Percentiles rank a stretch among this genome's conserved stretches.
Evolutionary conservation across 2,329 filamentous ascomycete genomes (phyloP).

Genomic region (Thelonectria blattea): DNA sequence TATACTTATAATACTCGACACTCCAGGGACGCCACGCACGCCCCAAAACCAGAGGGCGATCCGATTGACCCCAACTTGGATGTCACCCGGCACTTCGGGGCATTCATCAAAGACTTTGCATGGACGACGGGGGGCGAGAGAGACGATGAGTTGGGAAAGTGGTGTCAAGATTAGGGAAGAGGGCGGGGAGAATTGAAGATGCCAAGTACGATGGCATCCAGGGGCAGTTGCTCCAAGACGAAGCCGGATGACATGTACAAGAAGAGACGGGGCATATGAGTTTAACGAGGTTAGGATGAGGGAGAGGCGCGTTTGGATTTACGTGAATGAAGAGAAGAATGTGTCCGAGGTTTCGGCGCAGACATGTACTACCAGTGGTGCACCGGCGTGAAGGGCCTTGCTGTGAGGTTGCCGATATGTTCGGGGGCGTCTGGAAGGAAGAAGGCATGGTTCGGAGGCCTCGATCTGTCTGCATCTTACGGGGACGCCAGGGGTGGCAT

Average conservation of each 20-base stretch:
- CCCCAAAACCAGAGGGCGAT: slow-evolving; percentile 9
- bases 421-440: too few relatives aligned
- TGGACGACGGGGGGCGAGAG: neutral
- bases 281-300: slow-evolving; percentile 5
- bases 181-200: slow-evolving; percentile 1
- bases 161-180: neutral
- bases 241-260: slow-evolving; percentile 7
- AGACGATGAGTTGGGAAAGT: neutral
- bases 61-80: slow-evolving; percentile 1
- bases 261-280: slow-evolving; percentile 11
- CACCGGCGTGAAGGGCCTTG: neutral
- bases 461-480: neutral
- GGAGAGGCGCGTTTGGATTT: slow-evolving; percentile 20
- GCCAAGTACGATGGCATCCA: slow-evolving; percentile 5
- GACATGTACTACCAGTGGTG: slow-evolving; percentile 1
- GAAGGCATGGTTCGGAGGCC: too few relatives aligned
- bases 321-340: slow-evolving; percentile 13
- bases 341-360: slow-evolving; percentile 10
- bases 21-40: slow-evolving; percentile 20
- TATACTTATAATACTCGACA: slow-evolving; percentile 37
- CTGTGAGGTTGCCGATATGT: too few relatives aligned
- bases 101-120: neutral
- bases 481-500: neutral
- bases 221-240: slow-evolving; percentile 4
- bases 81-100: neutral